phyloP scores from a whole-genome alignment of 2,329 filamentous ascomycete species.

The Fusarium continuum region DNA sequence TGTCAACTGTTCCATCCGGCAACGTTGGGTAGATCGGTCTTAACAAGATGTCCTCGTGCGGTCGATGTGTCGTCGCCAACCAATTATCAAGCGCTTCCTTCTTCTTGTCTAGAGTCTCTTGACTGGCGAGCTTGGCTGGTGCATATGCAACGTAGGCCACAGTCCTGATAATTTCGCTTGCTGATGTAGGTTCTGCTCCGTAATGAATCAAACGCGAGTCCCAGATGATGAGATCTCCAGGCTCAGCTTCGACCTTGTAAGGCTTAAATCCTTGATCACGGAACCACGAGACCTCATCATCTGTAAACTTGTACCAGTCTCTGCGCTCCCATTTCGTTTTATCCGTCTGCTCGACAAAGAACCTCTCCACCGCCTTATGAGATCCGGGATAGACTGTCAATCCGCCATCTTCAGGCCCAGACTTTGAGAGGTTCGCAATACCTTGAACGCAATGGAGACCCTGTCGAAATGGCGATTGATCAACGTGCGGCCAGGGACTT shows the following conservation, averaged over 20 bases:
- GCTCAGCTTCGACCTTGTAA: not conserved
- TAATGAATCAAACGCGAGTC: not conserved
- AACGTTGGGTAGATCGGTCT: not conserved
- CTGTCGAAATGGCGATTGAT: not conserved
- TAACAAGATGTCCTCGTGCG: not conserved
- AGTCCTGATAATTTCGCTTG: not conserved
- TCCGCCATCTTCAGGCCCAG: not conserved
- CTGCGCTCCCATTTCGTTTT: not conserved
- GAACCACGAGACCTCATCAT: not conserved
- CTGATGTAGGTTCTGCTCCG: not conserved
- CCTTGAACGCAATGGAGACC: not conserved
- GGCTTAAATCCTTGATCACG: not conserved
- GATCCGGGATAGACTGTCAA: not conserved
- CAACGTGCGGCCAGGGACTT: not conserved
- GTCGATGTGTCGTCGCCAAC: not conserved
- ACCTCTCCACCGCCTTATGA: not conserved
- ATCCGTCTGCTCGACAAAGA: not conserved
- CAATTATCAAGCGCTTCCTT: not conserved
- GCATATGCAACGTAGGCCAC: not conserved
- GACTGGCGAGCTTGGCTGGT: not conserved
- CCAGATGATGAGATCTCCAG: conserved; percentile 3
- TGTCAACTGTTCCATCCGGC: not conserved
- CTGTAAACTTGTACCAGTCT: not conserved
- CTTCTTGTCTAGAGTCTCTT: not conserved
- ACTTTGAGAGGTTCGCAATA: not conserved